These are phyloP conservation scores for Xylaria polymorpha DNA, from an alignment of 2,329 filamentous ascomycete genomes.

Conservation along the genomic window DNA sequence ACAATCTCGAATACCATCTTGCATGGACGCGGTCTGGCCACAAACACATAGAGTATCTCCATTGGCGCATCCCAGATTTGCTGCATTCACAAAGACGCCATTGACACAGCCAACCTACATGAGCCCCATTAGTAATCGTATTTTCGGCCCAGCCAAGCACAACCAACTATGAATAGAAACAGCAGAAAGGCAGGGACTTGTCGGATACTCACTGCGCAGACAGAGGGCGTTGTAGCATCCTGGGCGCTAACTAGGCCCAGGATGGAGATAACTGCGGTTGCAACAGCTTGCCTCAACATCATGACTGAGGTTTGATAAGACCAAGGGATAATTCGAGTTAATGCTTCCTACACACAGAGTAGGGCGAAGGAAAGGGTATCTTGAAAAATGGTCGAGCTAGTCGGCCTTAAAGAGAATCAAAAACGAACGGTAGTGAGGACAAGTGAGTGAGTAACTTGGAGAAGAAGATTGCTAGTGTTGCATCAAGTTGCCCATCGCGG, in stretches of 20 bases:
- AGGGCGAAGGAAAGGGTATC: constrained; percentile 40
- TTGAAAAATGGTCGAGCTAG: constrained; percentile 41
- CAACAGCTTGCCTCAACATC: constrained; percentile 38
- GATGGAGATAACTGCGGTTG: constrained; percentile 31
- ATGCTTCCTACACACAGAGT: constrained; percentile 19
- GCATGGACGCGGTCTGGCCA: constrained; percentile 46
- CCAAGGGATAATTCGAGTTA: constrained; percentile 14
- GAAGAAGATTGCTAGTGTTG: constrained; percentile 24
- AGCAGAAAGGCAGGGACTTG: not conserved
- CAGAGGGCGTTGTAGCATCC: constrained; percentile 33
- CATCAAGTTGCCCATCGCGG: constrained; percentile 30
- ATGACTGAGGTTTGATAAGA: constrained; percentile 22
- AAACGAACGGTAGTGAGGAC: constrained; percentile 27
- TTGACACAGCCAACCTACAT: constrained; percentile 46
- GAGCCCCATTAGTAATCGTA: constrained; percentile 32
- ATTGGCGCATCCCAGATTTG: constrained; percentile 43
- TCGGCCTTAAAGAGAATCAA: constrained; percentile 38
- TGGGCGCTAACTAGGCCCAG: constrained; percentile 43
- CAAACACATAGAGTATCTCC: constrained; percentile 56
- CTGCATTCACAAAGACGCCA: constrained; percentile 43
- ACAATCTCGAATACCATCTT: constrained; percentile 56
- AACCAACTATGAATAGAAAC: not conserved
- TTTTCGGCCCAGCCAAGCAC: not conserved
- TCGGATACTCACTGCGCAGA: constrained; percentile 44
- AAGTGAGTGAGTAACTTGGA: constrained; percentile 21